Conservation (phyloP, 345 rosid species). For the Lagerstroemia speciosa region DNA sequence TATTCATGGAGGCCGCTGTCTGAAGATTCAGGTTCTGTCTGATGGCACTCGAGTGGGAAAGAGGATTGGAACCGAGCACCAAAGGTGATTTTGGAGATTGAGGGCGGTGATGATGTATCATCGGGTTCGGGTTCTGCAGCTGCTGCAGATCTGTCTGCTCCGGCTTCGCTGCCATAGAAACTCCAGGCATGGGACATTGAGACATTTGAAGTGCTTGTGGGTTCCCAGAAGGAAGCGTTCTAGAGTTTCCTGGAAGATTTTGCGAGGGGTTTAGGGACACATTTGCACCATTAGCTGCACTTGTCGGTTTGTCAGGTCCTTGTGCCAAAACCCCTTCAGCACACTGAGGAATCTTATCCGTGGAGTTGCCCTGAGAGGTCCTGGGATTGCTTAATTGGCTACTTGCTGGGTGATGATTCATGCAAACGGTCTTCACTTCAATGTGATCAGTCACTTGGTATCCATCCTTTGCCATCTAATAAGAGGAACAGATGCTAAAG, state of each 20-base stretch:
- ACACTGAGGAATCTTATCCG: slow-evolving; percentile 45
- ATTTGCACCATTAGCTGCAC: slow-evolving; percentile 39
- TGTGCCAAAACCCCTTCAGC: slow-evolving; percentile 51
- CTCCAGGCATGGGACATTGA: slow-evolving; percentile 56
- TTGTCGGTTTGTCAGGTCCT: slow-evolving; percentile 38
- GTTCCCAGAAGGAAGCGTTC: slow-evolving; percentile 71
- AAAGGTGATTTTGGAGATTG: slow-evolving; percentile 62
- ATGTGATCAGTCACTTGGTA: slow-evolving; percentile 41
- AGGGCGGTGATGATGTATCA: slow-evolving; percentile 59
- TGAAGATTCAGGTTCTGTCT: slow-evolving; percentile 67
- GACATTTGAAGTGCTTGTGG: slow-evolving; percentile 66
- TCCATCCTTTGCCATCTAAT: slow-evolving; percentile 75
- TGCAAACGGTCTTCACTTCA: slow-evolving; percentile 41
- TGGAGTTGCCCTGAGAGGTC: slow-evolving; percentile 38
- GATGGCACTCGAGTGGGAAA: slow-evolving; percentile 48
- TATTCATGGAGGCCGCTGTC: slow-evolving; percentile 67
- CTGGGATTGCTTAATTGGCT: slow-evolving; percentile 44
- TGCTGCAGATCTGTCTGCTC: slow-evolving; percentile 54
- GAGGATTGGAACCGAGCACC: slow-evolving; percentile 51
- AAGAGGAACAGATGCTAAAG: no score
- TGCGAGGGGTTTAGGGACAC: slow-evolving; percentile 37
- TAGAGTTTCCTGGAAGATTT: slow-evolving; percentile 38
- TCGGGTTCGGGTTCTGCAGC: slow-evolving; percentile 43
- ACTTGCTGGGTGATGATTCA: slow-evolving; percentile 30
- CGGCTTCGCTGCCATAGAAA: slow-evolving; percentile 51